Base-by-base conservation (phyloP, 768 basidiomycete species). In the Auriscalpium orientale region DNA sequence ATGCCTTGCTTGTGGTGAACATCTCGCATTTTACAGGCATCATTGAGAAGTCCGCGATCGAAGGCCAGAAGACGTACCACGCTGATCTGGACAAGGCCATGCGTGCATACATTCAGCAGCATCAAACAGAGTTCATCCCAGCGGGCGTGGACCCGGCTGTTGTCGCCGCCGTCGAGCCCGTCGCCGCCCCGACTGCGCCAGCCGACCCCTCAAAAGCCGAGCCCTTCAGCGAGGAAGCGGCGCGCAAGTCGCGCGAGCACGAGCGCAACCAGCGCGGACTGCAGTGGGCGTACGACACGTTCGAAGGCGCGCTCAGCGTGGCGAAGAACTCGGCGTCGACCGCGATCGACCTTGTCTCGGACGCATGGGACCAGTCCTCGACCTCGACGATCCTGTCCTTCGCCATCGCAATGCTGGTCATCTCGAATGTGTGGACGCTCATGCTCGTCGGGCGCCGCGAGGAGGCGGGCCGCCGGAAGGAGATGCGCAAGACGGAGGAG, bases 41-140 rank as follows among this genome's bases (percentile, higher is more conserved):
- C 62, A 98, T 98, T 60, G 95, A 98, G 67, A 84, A 80, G 59
- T 91, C 90, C 2, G 87, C 83, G 11, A 84, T 98, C 36, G 93
- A 95, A 13, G 95, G 95, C 5, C 95, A 98, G 66, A 94, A 86
- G 68, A 74, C 78, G 35, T 95, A 93, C 65, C 91, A 97, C 67
- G 66, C 68, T 9, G 93, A 91, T 46, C 79, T 98, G 9, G 91
- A 94, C 62, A 79, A 76, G 61, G 84, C 84, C 3, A 95, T 98
- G 85, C 81, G 91, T 40, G 71, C 71, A 49, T 98, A 98, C 75
- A 97, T 98, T 66, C 79, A 85, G 58, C 85, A 87, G 53, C 94
- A 98, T 70, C 83, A 87, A 60, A 77, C 83, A 58, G 95, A 99
- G 72, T 98, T 98, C 71, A 71, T 92, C 50, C 87, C 90, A 0